A percentile compares a stretch with the other conserved stretches of the same genome.
phyloP scores from a whole-genome alignment of 1,284 basidiomycete genomes.

The Ceratobasidium sp. region DNA sequence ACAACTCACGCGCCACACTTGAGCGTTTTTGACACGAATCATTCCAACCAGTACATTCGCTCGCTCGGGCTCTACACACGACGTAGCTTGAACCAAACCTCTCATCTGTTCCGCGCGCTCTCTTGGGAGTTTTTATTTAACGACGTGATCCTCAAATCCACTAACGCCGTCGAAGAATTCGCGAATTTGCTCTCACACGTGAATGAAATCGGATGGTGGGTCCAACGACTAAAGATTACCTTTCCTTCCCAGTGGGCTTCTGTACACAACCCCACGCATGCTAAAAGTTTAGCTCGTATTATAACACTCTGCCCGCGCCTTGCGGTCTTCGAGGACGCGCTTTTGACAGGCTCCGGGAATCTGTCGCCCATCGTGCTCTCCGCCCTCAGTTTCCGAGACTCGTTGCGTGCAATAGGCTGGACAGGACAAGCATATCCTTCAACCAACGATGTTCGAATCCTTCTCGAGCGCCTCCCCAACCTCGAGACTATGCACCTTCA shows the following conservation, averaged over 20 bases:
- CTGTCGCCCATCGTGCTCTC: background rate
- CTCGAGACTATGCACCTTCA: conserved; percentile 31
- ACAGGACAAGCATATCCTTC: conserved; percentile 29
- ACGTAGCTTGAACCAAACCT: conserved; percentile 19
- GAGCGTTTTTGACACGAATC: conserved; percentile 2
- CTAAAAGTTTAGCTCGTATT: conserved; percentile 16
- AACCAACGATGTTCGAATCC: conserved; percentile 12
- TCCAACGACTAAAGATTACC: conserved; percentile 13
- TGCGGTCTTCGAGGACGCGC: conserved; percentile 16
- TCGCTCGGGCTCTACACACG: conserved; percentile 22
- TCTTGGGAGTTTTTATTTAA: conserved; percentile 5
- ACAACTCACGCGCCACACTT: background rate
- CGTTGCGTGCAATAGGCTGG: conserved; percentile 29
- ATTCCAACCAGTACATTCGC: background rate
- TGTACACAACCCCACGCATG: conserved; percentile 9
- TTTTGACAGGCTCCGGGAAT: conserved; percentile 13
- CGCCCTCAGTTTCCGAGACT: conserved; percentile 5
- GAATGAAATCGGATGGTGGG: conserved; percentile 9
- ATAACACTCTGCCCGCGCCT: conserved; percentile 23
- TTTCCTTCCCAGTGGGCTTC: conserved; percentile 33
- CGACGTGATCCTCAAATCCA: conserved; percentile 21
- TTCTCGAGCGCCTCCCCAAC: conserved; percentile 5
- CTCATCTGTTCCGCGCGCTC: conserved; percentile 8
- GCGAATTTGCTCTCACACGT: conserved; percentile 6
- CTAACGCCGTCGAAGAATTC: conserved; percentile 20